Base-by-base conservation (phyloP, 495 filamentous ascomycete species). In the Ascodesmis nigricans region DNA sequence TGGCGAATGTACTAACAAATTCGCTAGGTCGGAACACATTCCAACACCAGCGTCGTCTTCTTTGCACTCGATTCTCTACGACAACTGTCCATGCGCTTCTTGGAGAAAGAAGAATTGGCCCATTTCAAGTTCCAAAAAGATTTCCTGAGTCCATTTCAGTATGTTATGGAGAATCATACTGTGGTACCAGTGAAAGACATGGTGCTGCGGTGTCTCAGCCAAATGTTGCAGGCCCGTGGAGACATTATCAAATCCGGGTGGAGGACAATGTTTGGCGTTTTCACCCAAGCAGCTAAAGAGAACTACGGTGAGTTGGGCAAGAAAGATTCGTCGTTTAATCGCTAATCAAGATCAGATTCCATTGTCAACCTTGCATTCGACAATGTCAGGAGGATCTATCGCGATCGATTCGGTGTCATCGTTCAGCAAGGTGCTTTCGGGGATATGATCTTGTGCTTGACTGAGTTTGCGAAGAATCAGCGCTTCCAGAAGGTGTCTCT, bases 61-160 rank as follows among this genome's bases (percentile, higher is more conserved):
- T 95, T 95, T 50, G 90, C 87, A 1, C 62, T 99, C 19, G 83
- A 99, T 52, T 92, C 83, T 0, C 58, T 99, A 24, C 71, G 87
- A 21, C 87, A 99, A 53, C 61, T 99, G 24, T 91, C 83, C 0
- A 95, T 95, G 83, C 73, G 79, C 2, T 99, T 95, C 56, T 78
- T 99, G 73, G 90, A 99, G 56, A 79, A 93, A 40, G 90, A 91
- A 43, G 87, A 99, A 52, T 56, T 99, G 41, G 78, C 87, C 0
- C 90, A 91, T 43, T 99, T 99, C 69, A 93, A 95, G 53, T 99
- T 99, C 52, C 87, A 99, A 46, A 99, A 99, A 52, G 87, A 99
- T 46, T 95, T 99, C 57, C 63, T 95, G 18, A 93, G 92, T 53
- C 87, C 87, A 0, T 99, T 99, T 41, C 82, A 95, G 56, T 78